Evolutionary conservation across 1,284 basidiomycete species (phyloP).

Genomic region (Leccinum pseudoinsigne): DNA sequence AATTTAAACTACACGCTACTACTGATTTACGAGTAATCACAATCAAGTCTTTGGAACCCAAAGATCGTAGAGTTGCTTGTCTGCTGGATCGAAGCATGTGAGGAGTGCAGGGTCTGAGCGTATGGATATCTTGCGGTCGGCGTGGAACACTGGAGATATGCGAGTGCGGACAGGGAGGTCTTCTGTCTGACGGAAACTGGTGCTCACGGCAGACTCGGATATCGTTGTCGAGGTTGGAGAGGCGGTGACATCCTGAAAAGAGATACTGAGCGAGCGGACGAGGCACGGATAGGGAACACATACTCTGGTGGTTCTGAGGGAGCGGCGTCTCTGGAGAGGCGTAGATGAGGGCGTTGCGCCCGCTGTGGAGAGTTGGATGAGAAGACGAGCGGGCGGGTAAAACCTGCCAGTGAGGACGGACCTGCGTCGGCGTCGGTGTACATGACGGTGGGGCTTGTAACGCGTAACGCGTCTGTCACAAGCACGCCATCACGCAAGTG

Average conservation of each 20-base stretch:
- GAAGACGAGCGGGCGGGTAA: not conserved
- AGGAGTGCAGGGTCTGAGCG: slow-evolving; percentile 62
- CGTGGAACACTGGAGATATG: slow-evolving; percentile 28
- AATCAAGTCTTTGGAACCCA: slow-evolving; percentile 56
- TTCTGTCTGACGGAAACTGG: slow-evolving; percentile 23
- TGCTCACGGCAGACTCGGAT: slow-evolving; percentile 29
- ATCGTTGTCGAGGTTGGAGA: slow-evolving; percentile 37
- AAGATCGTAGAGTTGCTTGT: slow-evolving; percentile 71
- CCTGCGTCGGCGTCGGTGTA: slow-evolving; percentile 7
- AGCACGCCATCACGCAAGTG: slow-evolving; percentile 4
- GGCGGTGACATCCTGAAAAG: slow-evolving; percentile 16
- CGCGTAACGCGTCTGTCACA: slow-evolving; percentile 34
- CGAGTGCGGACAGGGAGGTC: slow-evolving; percentile 24
- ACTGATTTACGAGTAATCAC: too few species aligned
- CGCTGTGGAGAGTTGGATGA: slow-evolving; percentile 4
- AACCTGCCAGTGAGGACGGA: slow-evolving; percentile 6
- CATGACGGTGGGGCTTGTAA: slow-evolving; percentile 14
- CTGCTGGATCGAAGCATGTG: slow-evolving; percentile 70
- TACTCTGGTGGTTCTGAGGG: slow-evolving; percentile 17
- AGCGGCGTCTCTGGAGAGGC: slow-evolving; percentile 16
- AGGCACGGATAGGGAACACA: not conserved
- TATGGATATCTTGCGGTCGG: slow-evolving; percentile 45
- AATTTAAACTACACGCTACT: not conserved
- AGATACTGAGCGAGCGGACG: not conserved
- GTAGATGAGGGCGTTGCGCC: slow-evolving; percentile 9